Evolutionary conservation across 176 grass and related monocot species (phyloP), one percentile per base, ranked within the genome.

Genomic region (Avena atlantica): DNA sequence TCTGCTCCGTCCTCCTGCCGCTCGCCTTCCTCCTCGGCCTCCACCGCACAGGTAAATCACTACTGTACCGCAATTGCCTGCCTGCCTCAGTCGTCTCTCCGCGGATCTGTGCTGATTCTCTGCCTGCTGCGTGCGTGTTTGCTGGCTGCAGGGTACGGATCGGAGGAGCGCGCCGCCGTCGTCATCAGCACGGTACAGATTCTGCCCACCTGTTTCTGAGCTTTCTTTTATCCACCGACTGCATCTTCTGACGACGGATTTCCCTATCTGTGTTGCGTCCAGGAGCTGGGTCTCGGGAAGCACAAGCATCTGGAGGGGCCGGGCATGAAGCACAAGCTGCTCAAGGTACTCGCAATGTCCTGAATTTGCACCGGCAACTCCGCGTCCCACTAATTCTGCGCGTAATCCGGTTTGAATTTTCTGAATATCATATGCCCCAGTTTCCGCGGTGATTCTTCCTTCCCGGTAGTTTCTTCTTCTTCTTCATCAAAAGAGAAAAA

Each of bases 1-100:
- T 95, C 83, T 92, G 86, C 82, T 98, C 95, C 25, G 60, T 92
- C 51, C 89, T 98, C 21, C 91, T 93, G 12, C 91, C 91, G 2
- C 89, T 95, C 65, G 89, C 71, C 72, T 95, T 92, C 88, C 89
- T 98, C 61, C 80, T 98, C 76, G 90, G 78, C 70, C 89, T 97
- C 87, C 91, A 93, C 62, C 92, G 87, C 50, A 84, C 87, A 12
- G 91, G 94, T 96, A 76, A 53, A 14, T n/a, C 36, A 15, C 27
- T 0, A 42, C 29, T 29, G 40, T 6, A 7, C 44, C 3, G 4
- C 4, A n/a, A 27, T 24, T 9, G 7, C 2, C 47, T 9, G 6
- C 52, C 17, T 12, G 63, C 57, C 61, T 56, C 9, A 5, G 84
- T 19, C 56, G 74, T 56, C 82, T 79, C 31, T 79, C 34, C 64